Base-by-base conservation (phyloP, 1,284 basidiomycete genomes). In the Moniliella sp. region DNA sequence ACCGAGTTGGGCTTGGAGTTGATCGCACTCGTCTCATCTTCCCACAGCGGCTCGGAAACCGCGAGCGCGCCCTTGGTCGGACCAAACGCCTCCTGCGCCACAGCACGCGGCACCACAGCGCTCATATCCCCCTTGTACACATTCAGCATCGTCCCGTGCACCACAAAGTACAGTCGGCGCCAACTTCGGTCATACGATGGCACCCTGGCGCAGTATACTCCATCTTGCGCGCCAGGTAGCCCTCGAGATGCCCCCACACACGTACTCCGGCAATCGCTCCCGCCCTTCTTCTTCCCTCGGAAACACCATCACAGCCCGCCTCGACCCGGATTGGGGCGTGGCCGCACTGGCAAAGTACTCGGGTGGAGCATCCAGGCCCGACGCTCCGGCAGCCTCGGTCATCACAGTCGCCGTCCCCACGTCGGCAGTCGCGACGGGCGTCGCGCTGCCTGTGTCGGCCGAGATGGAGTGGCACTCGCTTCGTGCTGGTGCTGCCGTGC, bases 151-250 rank as follows among this genome's bases (percentile, higher is more conserved):
- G 88, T 97, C 25, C 88, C 91, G 54, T 93, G 82, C 25, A 99
- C 64, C 42, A 91, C 80, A 59, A 83, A 80, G 50, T 88, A 71
- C 32, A 76, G 72, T 32, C 78, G 68, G 44, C 76, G 73, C 88
- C 88, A 99, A 50, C 80, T 80, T 21, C 91, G 69, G 54, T 93
- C 83, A 53, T 69, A 73, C 11, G 84, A 75, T 88, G 81, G 2
- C 81, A 67, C 5, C 82, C 81, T 0, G 84, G 81, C 10, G 70
- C 65, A 1, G 63, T 66, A 57, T 94, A 94, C 66, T 99, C 88
- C 75, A 88, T 74, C 68, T 99, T 99, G 32, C 81, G 73, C 3
- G 78, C 77, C 65, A 99, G 70, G 39, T 76, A 71, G 2, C 78
- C 81, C 31, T 74, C 70, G 45, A 97, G 73, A 57, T 82, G 76